Evolutionary conservation across 768 basidiomycete genomes (phyloP).

Genomic region (Mrakia hoshinonis): DNA sequence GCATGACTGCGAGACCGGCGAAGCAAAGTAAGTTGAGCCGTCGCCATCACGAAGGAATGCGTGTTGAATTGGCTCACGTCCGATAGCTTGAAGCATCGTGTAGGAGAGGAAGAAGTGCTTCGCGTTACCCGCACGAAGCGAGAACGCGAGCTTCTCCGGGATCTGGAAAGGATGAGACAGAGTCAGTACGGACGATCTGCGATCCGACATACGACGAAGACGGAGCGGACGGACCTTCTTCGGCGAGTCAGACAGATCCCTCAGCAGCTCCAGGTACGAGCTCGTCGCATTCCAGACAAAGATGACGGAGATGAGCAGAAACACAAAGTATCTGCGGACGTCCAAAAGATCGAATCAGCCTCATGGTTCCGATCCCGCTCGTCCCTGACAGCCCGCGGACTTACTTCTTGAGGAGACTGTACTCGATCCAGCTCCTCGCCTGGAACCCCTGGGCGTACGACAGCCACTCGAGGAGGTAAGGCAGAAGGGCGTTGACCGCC

Average conservation of each 20-base stretch:
- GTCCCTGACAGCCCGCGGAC: slow-evolving; percentile 32
- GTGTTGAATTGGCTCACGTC: slow-evolving; percentile 30
- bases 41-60: no score
- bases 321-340: slow-evolving; percentile 71
- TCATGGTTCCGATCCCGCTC: background rate
- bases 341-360: no score
- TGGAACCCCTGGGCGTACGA: slow-evolving; percentile 85
- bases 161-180: slow-evolving; percentile 42
- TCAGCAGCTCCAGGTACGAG: slow-evolving; percentile 57
- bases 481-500: slow-evolving; percentile 74
- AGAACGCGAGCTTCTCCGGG: slow-evolving; percentile 79
- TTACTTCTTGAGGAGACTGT: slow-evolving; percentile 82
- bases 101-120: slow-evolving; percentile 50
- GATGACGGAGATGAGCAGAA: slow-evolving; percentile 82
- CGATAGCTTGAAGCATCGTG: slow-evolving; percentile 44
- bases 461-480: slow-evolving; percentile 77
- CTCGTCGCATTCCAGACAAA: slow-evolving; percentile 88
- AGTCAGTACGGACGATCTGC: background rate
- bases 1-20: slow-evolving; percentile 81
- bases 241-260: background rate
- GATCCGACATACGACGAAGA: background rate
- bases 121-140: slow-evolving; percentile 44
- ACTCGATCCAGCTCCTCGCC: slow-evolving; percentile 87
- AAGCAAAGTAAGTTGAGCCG: slow-evolving; percentile 34
- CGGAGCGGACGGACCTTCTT: background rate